phyloP scores from a whole-genome alignment of 169 alveolate species.

The Plasmodium coatneyi region DNA sequence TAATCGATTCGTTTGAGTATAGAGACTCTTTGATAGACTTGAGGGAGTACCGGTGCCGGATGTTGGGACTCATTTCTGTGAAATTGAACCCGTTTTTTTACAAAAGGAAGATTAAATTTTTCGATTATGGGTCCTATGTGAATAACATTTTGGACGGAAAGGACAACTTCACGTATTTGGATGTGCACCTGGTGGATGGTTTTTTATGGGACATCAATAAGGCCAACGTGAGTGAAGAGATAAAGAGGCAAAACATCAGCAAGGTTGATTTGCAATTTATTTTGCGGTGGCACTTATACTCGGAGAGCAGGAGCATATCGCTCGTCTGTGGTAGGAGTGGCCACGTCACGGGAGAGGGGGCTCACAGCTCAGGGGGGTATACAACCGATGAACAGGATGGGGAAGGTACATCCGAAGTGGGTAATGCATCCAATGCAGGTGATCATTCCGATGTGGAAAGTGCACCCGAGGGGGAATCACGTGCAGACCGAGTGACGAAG shows the following conservation, averaged over 20 bases:
- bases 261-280: conserved; percentile 76
- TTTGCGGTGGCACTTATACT: conserved; percentile 79
- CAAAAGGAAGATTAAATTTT: conserved; percentile 75
- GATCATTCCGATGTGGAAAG: background rate
- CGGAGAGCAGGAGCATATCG: conserved; percentile 60
- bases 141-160: conserved; percentile 41
- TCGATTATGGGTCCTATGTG: conserved; percentile 56
- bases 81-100: conserved; percentile 78
- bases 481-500: conserved; percentile 18
- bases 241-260: conserved; percentile 74
- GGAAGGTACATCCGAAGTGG: background rate
- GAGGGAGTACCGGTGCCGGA: conserved; percentile 85
- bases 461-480: background rate
- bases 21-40: conserved; percentile 81
- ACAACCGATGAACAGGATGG: background rate
- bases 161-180: conserved; percentile 18
- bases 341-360: background rate
- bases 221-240: conserved; percentile 73
- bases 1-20: conserved; percentile 79
- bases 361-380: background rate
- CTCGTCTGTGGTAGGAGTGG: conserved; percentile 4
- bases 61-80: conserved; percentile 80
- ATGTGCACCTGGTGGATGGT: conserved; percentile 17
- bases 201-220: conserved; percentile 69
- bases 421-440: background rate